Conservation (phyloP, 2,329 filamentous ascomycete genomes). For the Beauveria medogensis region DNA sequence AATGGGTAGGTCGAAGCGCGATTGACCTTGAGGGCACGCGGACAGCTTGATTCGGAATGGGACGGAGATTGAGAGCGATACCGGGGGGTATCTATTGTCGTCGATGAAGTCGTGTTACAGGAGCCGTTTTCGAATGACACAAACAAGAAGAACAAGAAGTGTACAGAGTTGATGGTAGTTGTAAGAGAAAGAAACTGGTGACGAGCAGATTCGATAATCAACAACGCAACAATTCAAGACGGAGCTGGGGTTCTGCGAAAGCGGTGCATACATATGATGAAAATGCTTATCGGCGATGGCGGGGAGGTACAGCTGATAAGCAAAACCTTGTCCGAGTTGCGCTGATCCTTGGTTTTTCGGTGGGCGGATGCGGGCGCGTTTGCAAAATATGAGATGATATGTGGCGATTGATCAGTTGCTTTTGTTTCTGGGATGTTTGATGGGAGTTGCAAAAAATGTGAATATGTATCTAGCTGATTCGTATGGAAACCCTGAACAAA, state of each 20-base stretch:
- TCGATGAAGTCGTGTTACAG: not conserved
- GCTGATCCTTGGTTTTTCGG: not conserved
- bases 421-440: not conserved
- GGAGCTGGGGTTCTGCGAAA: not conserved
- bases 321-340: slow-evolving; percentile 1
- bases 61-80: slow-evolving; percentile 4
- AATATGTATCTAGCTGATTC: not conserved
- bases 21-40: slow-evolving; percentile 5
- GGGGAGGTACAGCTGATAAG: slow-evolving; percentile 9
- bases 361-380: not conserved
- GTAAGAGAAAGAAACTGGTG: not conserved
- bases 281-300: slow-evolving; percentile 8
- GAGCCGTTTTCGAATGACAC: not conserved
- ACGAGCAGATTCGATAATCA: not conserved
- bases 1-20: not conserved
- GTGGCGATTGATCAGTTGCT: not conserved
- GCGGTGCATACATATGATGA: not conserved
- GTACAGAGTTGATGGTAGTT: not conserved
- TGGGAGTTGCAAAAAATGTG: not conserved
- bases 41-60: slow-evolving; percentile 2
- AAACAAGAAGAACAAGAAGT: not conserved
- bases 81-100: not conserved
- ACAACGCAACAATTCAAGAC: not conserved
- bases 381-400: no score
- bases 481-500: not conserved